Percentiles rank a stretch among this genome's conserved stretches.
Conservation (phyloP, 1,139 yeast species). For the Geotrichum europaeum region DNA sequence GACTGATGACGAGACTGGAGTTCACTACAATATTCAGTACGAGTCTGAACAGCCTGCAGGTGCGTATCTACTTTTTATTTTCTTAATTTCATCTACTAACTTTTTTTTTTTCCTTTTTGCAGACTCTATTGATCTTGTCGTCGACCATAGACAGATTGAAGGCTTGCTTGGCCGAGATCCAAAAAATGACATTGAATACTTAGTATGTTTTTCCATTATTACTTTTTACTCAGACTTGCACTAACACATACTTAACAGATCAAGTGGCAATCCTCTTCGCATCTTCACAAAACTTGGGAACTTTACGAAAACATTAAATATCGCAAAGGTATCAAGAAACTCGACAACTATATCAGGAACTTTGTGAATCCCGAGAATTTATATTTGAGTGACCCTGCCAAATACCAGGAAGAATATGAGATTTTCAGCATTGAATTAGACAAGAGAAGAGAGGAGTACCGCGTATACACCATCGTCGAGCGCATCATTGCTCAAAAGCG, state of each 20-base stretch:
- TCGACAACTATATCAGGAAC: constrained; percentile 85
- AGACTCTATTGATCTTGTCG: constrained; percentile 37
- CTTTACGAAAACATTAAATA: constrained; percentile 50
- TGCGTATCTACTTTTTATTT: constrained; percentile 25
- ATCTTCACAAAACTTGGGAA: constrained; percentile 95
- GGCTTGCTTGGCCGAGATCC: constrained; percentile 30
- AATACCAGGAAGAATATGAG: constrained; percentile 81
- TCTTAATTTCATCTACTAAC: background rate
- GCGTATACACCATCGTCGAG: constrained; percentile 80
- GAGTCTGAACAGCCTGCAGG: constrained; percentile 31
- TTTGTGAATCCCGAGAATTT: constrained; percentile 67
- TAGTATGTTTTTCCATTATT: constrained; percentile 21
- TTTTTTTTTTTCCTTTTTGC: constrained; percentile 4
- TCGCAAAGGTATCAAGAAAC: constrained; percentile 70
- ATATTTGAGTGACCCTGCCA: constrained; percentile 67
- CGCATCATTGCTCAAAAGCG: constrained; percentile 86
- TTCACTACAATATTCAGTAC: constrained; percentile 35
- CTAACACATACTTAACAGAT: constrained; percentile 36
- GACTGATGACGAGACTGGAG: constrained; percentile 37
- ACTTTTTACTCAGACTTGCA: background rate
- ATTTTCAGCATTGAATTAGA: constrained; percentile 89
- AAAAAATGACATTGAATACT: constrained; percentile 33
- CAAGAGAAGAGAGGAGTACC: constrained; percentile 73
- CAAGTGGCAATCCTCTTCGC: constrained; percentile 87
- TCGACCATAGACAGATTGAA: constrained; percentile 31